phyloP scores from a whole-genome alignment of 768 basidiomycete genomes.

The Trametes coccinea region DNA sequence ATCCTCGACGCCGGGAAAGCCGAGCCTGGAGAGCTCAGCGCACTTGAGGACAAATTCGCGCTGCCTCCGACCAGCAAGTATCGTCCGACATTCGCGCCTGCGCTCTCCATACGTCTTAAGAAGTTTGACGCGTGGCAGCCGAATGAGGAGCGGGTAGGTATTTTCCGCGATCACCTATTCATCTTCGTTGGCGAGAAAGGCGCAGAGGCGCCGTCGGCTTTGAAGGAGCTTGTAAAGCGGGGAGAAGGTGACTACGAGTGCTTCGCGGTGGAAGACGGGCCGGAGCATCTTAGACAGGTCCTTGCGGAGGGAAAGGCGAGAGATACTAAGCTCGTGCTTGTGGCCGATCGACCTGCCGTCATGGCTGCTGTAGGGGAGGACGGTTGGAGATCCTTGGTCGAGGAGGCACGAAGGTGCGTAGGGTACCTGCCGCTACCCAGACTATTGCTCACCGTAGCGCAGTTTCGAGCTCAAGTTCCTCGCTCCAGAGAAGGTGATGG shows the following conservation, averaged over 20 bases:
- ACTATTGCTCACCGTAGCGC: not conserved
- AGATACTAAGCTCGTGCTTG: slow-evolving; percentile 42
- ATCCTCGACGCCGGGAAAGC: slow-evolving; percentile 52
- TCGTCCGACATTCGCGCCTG: slow-evolving; percentile 56
- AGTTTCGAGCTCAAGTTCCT: slow-evolving; percentile 48
- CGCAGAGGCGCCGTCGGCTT: slow-evolving; percentile 47
- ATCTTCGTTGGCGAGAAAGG: slow-evolving; percentile 59
- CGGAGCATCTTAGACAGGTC: slow-evolving; percentile 50
- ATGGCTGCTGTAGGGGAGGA: slow-evolving; percentile 51
- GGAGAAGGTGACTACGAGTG: slow-evolving; percentile 65
- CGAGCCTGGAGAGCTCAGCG: slow-evolving; percentile 25
- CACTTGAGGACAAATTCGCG: slow-evolving; percentile 50
- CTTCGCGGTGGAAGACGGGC: slow-evolving; percentile 54
- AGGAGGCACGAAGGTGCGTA: slow-evolving; percentile 52
- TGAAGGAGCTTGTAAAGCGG: slow-evolving; percentile 54
- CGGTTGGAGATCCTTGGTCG: slow-evolving; percentile 54
- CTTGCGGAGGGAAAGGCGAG: slow-evolving; percentile 55
- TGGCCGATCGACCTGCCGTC: slow-evolving; percentile 52
- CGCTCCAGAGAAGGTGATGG: slow-evolving; percentile 47
- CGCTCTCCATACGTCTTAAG: slow-evolving; percentile 50
- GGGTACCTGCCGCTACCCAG: not conserved
- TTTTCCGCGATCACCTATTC: slow-evolving; percentile 57
- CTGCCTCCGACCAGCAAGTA: slow-evolving; percentile 57
- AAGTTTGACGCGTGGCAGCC: slow-evolving; percentile 63
- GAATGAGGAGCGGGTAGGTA: slow-evolving; percentile 57